Evolutionary conservation across 768 basidiomycete genomes (phyloP), one percentile per base, ranked within the genome.

Genomic region (Agaricus subrufescens): DNA sequence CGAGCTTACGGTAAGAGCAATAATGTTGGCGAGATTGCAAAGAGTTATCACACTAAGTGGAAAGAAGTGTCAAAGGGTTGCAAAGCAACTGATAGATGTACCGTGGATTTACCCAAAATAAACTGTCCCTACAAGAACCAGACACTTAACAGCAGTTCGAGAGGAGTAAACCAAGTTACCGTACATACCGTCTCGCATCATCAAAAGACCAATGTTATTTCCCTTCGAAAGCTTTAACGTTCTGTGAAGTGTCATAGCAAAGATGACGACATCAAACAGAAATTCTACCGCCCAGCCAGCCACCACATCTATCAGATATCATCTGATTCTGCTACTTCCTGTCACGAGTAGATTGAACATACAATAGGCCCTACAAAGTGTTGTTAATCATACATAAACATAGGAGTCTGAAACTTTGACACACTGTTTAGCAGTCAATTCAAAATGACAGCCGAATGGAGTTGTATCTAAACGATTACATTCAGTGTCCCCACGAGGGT

Each of bases 221-320:
- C 59, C 56, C 6, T 63, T 61, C 31, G 55, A 61, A 31, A 63
- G 59, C n/a, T 54, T 60, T 39, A 74, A 45, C 2, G 74, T 69
- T 52, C 72, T 72, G 49, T 66, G 71, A 4, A 76, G 40, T 2
- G 75, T 78, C 66, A 78, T 67, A 31, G 45, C 56, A 54, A 77
- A 75, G 0, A 78, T 72, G 25, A 74, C 49, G 19, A 70, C 54
- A 56, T 78, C 77, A 52, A 77, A 75, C 5, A 68, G 50, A 8
- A 76, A 64, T 64, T 73, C 64, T 19, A 66, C 71, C 14, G 65
- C 65, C 76, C 76, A 78, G 8, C 71, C 73, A 1, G 60, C 60
- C 8, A 67, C 72, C 7, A 74, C 57, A 10, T 66, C 72, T 75
- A 44, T 2, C 34, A 34, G 34, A 34, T 34, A 34, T 34, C 8